Evolutionary conservation across 306 rosid genomes (phyloP).

Genomic region (Cicer pinnatifidum): DNA sequence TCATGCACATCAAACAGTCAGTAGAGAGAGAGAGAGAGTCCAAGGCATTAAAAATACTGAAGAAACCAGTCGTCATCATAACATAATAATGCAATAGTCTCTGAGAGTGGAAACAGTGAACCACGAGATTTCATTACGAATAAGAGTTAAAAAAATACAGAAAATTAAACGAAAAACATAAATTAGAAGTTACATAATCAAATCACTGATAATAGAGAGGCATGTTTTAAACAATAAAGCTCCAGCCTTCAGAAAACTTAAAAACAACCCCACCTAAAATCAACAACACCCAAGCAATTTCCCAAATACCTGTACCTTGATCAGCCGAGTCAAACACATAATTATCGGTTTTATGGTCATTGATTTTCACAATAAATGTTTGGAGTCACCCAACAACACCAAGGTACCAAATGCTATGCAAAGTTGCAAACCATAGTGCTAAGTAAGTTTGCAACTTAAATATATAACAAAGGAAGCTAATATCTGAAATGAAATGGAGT

Average conservation of each 20-base stretch:
- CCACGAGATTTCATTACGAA: not conserved
- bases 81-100: constrained; percentile 11
- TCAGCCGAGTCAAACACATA: constrained; percentile 2
- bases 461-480: constrained; percentile 28
- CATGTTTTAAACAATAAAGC: constrained; percentile 1
- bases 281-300: not conserved
- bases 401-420: not conserved
- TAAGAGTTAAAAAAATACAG: not conserved
- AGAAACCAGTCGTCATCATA: constrained; percentile 10
- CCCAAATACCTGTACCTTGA: not conserved
- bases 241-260: constrained; percentile 2
- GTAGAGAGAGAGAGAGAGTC: not conserved
- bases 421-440: not conserved
- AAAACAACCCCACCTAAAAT: constrained; percentile 20
- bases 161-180: constrained; percentile 1
- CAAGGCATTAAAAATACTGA: constrained; percentile 20
- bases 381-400: constrained; percentile 10
- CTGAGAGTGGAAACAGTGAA: not conserved
- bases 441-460: not conserved
- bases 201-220: constrained; percentile 1
- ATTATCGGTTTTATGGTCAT: not conserved
- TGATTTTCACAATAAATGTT: constrained; percentile 23
- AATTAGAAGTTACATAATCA: constrained; percentile 6
- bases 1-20: constrained; percentile 35
- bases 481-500: not conserved